Evolutionary conservation across 805 yeast genomes (phyloP).

Genomic region (Komagataella ulmi): DNA sequence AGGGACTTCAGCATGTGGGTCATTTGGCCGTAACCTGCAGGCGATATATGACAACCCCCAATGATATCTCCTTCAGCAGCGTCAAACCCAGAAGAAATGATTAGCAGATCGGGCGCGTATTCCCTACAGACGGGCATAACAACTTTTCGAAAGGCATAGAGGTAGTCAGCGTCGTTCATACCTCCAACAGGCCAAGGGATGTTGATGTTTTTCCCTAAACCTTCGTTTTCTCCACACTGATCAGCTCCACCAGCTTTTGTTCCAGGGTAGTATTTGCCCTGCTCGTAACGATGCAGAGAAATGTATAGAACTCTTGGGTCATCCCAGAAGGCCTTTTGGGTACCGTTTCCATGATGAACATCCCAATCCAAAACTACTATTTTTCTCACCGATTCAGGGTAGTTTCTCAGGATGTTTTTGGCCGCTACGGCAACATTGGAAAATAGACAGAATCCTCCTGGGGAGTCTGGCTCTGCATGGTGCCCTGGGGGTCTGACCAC

Average conservation of each 20-base stretch:
- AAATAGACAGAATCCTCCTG: slow-evolving; percentile 95
- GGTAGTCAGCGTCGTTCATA: slow-evolving; percentile 90
- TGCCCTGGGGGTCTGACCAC: slow-evolving; percentile 98
- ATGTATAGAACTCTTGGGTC: slow-evolving; percentile 88
- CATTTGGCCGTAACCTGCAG: slow-evolving; percentile 95
- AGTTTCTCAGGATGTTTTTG: slow-evolving; percentile 61
- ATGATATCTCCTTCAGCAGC: slow-evolving; percentile 98
- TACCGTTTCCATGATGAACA: slow-evolving; percentile 98
- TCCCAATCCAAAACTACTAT: slow-evolving; percentile 94
- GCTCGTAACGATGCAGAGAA: slow-evolving; percentile 85
- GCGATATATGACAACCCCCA: slow-evolving; percentile 93
- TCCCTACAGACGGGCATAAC: slow-evolving; percentile 83
- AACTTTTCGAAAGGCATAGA: slow-evolving; percentile 78
- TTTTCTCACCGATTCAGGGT: slow-evolving; percentile 79
- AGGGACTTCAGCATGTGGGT: slow-evolving; percentile 79
- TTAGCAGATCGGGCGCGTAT: slow-evolving; percentile 85
- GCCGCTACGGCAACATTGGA: slow-evolving; percentile 98
- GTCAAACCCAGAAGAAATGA: slow-evolving; percentile 92
- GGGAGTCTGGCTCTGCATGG: slow-evolving; percentile 95
- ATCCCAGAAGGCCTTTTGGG: slow-evolving; percentile 81
- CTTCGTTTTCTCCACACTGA: slow-evolving; percentile 74
- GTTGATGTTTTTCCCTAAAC: slow-evolving; percentile 80
- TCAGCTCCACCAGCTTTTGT: slow-evolving; percentile 73
- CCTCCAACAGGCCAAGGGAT: slow-evolving; percentile 92
- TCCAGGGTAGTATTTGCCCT: slow-evolving; percentile 90